Evolutionary conservation across 441 rosid species (phyloP), one percentile per base, ranked within the genome.

Genomic region (Geranium incanum): DNA sequence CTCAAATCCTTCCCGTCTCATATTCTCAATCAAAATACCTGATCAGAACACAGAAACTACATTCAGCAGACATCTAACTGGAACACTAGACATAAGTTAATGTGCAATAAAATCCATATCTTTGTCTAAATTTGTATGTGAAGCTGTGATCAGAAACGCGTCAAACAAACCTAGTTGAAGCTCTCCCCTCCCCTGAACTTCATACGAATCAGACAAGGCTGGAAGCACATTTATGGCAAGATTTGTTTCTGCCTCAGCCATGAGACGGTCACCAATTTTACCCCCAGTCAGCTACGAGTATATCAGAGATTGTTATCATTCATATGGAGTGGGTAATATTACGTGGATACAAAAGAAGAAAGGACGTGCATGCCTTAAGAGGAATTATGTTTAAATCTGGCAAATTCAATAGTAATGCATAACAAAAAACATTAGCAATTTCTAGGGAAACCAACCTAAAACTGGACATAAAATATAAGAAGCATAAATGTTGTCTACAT

Each of bases 161-260:
- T 57, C 21, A 21, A 69, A 80, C 88, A 75, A 66, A 94, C 97
- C 99, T 43, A 94, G 92, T 85, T 94, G 99, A 80, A 94, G 97
- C 83, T 92, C 96, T 77, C 99, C 99, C 74, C 97, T 89, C 55
- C 99, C 97, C 77, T 94, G 97, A 78, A 94, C 99, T 81, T 94
- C 97, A 78, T 74, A 90, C 39, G 99, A 83, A 69, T 94, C 99
- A 72, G 94, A 83, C 75, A 89, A 37, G 72, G 91, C 92, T 33
- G 97, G 97, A 78, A 92, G 83, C 52, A 91, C 95, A 82, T 94
- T 92, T 72, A 92, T 92, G 77, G 98, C 95, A 78, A 91, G 96
- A 78, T 91, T 93, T 66, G 97, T 94, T 89, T 94, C 97, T 75
- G 97, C 89, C 84, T 94, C 97, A 70, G 97, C 91, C 86, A 82